Evolutionary conservation across 495 filamentous ascomycete genomes (phyloP), one percentile per base, ranked within the genome.

Genomic region (Entonaema liquescens): DNA sequence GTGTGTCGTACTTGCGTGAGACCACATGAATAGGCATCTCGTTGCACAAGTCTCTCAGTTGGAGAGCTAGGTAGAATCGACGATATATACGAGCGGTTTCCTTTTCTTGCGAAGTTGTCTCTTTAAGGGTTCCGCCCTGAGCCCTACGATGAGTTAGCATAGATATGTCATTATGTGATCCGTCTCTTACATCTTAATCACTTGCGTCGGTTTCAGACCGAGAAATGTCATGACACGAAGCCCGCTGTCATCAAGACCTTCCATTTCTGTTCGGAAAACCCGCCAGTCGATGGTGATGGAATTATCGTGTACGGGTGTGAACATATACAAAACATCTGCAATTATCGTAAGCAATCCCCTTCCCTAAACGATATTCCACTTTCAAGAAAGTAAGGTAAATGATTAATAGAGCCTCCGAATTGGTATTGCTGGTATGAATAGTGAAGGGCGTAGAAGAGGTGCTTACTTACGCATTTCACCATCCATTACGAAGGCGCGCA

Each of bases 41-140:
- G 72, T 93, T 94, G 78, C 92, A 93, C 33, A 95, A 79, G 72
- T 94, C 91, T 19, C 92, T 89, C 36, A 95, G 87, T 74, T 94
- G 93, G 49, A 95, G 86, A 11, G 92, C 91, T 17, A 91, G 82
- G 72, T 93, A 95, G 71, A 93, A 93, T 17, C 92, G 87, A n/a
- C 87, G 86, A 73, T 94, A 93, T 36, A 91, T 86, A 11, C 88
- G 85, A 2, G 86, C 85, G 26, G 77, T 82, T 53, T 88, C 85
- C 19, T 88, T 83, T 65, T 93, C 89, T 40, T 84, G 81, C 1
- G 83, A 73, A 0, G 84, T 91, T 9, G 81, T 85, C 77, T 93
- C 90, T 77, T 87, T 91, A 19, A 94, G 76, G 1, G 79, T 84
- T 2, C 86, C 90, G 49, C 91, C 91, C 73, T 89, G 88, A 13